Percentiles rank a stretch among this genome's conserved stretches.
phyloP scores from a whole-genome alignment of 352 stramenopile species.

The Pythium coloratum region DNA sequence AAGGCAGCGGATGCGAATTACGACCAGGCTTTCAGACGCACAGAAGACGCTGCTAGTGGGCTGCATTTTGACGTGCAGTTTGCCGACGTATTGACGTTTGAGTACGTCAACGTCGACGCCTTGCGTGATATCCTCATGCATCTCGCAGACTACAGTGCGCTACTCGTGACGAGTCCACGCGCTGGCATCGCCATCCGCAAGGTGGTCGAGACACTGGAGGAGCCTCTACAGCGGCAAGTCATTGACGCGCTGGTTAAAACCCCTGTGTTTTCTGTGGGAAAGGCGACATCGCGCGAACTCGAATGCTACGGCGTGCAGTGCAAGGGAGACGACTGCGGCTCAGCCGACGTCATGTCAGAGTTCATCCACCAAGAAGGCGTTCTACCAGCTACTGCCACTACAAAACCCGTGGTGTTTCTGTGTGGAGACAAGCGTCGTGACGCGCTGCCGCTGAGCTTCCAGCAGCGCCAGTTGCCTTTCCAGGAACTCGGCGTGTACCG shows the following conservation, averaged over 20 bases:
- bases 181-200: conserved; percentile 53
- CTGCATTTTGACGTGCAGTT: conserved; percentile 39
- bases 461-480: conserved; percentile 37
- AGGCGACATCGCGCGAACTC: conserved; percentile 64
- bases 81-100: conserved; percentile 66
- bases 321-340: conserved; percentile 67
- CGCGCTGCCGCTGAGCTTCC: conserved; percentile 65
- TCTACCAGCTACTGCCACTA: conserved; percentile 34
- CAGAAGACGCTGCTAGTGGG: conserved; percentile 1
- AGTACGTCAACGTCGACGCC: conserved; percentile 52
- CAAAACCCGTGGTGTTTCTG: conserved; percentile 70
- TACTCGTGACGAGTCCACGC: conserved; percentile 79
- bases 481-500: conserved; percentile 71
- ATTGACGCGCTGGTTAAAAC: conserved; percentile 33
- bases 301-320: conserved; percentile 51
- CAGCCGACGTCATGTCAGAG: conserved; percentile 54
- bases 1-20: conserved; percentile 71
- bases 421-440: conserved; percentile 75
- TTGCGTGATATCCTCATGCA: conserved; percentile 42
- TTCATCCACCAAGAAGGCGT: conserved; percentile 43
- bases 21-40: conserved; percentile 33
- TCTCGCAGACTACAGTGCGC: conserved; percentile 50
- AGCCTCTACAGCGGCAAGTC: conserved; percentile 14
- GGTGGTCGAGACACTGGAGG: conserved; percentile 34
- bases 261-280: conserved; percentile 64